Percentiles rank a stretch among this genome's conserved stretches.
Conservation (phyloP, 2,329 filamentous ascomycete species). For the Pseudogymnoascus sp. region DNA sequence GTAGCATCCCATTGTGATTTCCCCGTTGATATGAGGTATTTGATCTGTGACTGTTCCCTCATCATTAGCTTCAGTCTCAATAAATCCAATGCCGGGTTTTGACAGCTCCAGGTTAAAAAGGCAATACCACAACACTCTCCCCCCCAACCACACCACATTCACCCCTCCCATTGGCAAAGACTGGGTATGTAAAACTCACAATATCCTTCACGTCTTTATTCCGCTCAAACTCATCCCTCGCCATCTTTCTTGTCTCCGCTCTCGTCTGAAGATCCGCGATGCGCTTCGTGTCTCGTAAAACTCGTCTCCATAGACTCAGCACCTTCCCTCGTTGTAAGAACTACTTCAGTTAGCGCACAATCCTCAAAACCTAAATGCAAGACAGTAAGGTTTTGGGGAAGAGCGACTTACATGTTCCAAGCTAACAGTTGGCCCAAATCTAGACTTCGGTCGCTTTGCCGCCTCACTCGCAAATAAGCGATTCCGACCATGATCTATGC, state of each 20-base stretch:
- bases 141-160: background rate
- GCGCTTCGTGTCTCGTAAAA: constrained; percentile 48
- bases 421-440: constrained; percentile 43
- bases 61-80: background rate
- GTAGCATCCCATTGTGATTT: constrained; percentile 61
- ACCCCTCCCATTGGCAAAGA: background rate
- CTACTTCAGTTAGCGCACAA: constrained; percentile 32
- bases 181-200: constrained; percentile 36
- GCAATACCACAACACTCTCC: background rate
- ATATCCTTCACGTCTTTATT: constrained; percentile 51
- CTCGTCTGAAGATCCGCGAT: constrained; percentile 48
- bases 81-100: background rate
- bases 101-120: background rate
- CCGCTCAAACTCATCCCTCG: constrained; percentile 55
- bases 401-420: constrained; percentile 50
- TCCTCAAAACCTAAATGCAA: too few relatives aligned
- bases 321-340: constrained; percentile 53
- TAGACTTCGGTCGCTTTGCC: constrained; percentile 21
- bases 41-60: constrained; percentile 47
- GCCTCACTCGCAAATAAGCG: background rate
- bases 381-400: background rate
- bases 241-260: constrained; percentile 51
- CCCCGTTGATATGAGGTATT: constrained; percentile 57
- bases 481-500: background rate
- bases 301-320: constrained; percentile 51